These are phyloP conservation scores for Boehmeria nivea DNA, from an alignment of 306 rosid genomes.

Conservation along the genomic window DNA sequence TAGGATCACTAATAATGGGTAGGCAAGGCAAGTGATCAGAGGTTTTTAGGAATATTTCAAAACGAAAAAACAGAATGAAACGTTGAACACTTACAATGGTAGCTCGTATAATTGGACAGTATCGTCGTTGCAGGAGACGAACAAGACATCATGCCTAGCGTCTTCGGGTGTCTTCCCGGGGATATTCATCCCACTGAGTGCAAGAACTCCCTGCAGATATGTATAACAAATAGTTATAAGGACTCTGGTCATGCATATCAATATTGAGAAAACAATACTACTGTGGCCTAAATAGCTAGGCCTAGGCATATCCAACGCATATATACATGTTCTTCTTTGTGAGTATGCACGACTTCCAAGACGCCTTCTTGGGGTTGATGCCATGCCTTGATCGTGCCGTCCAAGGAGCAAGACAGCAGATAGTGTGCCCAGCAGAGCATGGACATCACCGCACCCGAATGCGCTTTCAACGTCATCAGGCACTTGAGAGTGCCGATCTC, in stretches of 20 bases:
- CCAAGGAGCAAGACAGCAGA: slow-evolving; percentile 23
- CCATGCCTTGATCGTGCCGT: slow-evolving; percentile 35
- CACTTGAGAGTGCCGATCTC: slow-evolving; percentile 35
- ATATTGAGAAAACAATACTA: no score
- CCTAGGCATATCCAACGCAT: slow-evolving; percentile 7
- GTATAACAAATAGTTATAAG: no score
- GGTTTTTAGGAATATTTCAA: neutral
- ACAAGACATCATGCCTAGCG: slow-evolving; percentile 22
- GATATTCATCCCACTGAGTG: slow-evolving; percentile 25
- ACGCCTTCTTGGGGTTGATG: slow-evolving; percentile 5
- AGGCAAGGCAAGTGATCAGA: neutral
- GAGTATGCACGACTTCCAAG: slow-evolving; percentile 28
- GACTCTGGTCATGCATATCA: no score
- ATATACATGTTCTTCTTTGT: slow-evolving; percentile 24
- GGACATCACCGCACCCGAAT: slow-evolving; percentile 35
- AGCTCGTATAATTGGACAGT: slow-evolving; percentile 37
- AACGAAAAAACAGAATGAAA: neutral
- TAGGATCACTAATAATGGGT: neutral
- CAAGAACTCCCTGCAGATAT: slow-evolving; percentile 43
- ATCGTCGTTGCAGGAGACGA: slow-evolving; percentile 31
- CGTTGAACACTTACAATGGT: slow-evolving; percentile 36
- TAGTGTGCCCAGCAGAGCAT: slow-evolving; percentile 37
- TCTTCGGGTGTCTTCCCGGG: slow-evolving; percentile 6
- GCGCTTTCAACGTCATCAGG: slow-evolving; percentile 32
- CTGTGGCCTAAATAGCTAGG: neutral